phyloP scores from a whole-genome alignment of 176 grass and related monocot species.

The Raddia guianensis region DNA sequence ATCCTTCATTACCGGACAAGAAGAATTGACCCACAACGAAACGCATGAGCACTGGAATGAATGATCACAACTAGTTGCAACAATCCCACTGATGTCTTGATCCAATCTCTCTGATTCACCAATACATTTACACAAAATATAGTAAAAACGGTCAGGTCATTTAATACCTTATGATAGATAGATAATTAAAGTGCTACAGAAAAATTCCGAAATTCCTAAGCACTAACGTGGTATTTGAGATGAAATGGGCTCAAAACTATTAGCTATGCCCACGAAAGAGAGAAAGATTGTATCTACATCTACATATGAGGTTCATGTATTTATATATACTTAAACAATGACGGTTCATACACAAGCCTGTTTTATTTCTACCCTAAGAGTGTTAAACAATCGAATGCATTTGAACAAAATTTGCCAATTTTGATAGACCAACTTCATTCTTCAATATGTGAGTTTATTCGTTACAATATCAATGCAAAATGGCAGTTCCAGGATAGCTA shows the following conservation, averaged over 20 bases:
- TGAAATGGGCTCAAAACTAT: not conserved
- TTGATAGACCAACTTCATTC: no score
- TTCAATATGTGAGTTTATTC: no score
- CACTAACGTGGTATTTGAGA: conserved; percentile 9
- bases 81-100: conserved; percentile 95
- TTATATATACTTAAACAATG: conserved; percentile 1
- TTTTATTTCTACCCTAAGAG: not conserved
- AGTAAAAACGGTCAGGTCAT: conserved; percentile 15
- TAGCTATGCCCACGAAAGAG: not conserved
- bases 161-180: not conserved
- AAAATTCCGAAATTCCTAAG: not conserved
- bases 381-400: no score
- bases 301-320: not conserved
- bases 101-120: conserved; percentile 83
- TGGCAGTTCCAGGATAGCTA: no score
- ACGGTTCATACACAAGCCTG: not conserved
- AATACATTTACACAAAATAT: conserved; percentile 24
- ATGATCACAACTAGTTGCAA: conserved; percentile 93
- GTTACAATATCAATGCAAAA: no score
- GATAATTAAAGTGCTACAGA: not conserved
- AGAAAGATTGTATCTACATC: not conserved
- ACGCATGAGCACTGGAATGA: conserved; percentile 93
- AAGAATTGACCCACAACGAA: conserved; percentile 89
- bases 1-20: conserved; percentile 72
- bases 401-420: no score